Base-by-base conservation (phyloP, 148 eudicot species). In the Cornus controversa region DNA sequence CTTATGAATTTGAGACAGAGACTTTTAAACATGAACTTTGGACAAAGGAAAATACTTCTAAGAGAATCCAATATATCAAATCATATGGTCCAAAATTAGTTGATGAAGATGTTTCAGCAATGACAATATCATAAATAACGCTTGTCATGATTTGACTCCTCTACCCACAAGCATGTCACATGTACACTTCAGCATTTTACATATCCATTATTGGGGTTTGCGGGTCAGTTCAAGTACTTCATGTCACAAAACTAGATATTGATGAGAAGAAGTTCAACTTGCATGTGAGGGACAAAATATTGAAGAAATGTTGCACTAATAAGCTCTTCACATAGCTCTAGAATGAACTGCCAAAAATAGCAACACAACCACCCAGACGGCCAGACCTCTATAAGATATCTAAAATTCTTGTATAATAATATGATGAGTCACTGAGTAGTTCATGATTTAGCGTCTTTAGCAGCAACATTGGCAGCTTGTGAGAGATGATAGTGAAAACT, bases 81-180 rank as follows among this genome's bases (percentile, higher is more conserved):
- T 6, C 15, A 50, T 40, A 42, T 37, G 25, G 14, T 45, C 26
- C 54, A 42, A 47, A 45, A 71, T 47, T 3, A 45, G 25, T 24
- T 28, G 28, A 40, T 40, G 72, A 40, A 68, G 24, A 40, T 42
- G 45, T 70, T 42, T 42, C 72, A 42, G 73, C 60, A 71, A 10
- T 45, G 22, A 42, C 34, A 69, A 36, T 25, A 23, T 37, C 26
- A 70, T 5, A 25, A 10, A 18, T 45, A 47, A 70, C 10, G 34
- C 9, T 57, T 18, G 13, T 24, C 27, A 11, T 23, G 23, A 23
- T 15, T 42, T 23, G 60, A 57, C 28, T 22, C 16, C 47, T 14
- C 8, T 42, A 18, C 53, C 26, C 72, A 69, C 72, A 36, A 69
- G 20, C 23, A 22, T 40, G 45, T 28, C 24, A 69, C n/a, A 13